phyloP scores from a whole-genome alignment of 106 monocot species.

The Acanthochlamys bracteata region DNA sequence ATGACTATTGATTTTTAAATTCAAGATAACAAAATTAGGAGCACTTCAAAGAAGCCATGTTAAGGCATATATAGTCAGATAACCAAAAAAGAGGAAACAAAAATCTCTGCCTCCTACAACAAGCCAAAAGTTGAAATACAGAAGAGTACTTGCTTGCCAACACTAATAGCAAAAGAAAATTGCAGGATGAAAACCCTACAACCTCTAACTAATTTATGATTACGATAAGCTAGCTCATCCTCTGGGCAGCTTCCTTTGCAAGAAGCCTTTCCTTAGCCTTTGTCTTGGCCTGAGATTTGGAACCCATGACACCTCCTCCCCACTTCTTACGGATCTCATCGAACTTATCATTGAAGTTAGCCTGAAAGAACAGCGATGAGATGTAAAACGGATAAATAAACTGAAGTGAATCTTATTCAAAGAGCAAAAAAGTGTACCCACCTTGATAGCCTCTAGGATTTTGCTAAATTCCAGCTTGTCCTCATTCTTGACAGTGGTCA shows the following conservation, averaged over 20 bases:
- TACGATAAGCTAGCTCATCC: slow-evolving; percentile 53
- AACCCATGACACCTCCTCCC: slow-evolving; percentile 91
- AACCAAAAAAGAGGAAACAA: too few species aligned
- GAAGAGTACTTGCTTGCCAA: too few species aligned
- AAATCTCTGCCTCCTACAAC: too few species aligned
- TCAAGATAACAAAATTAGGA: too few species aligned
- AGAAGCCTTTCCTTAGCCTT: slow-evolving; percentile 65
- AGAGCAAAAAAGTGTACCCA: neutral
- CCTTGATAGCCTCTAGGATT: slow-evolving; percentile 13
- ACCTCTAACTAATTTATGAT: neutral
- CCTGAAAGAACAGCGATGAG: slow-evolving; percentile 21
- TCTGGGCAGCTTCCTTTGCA: slow-evolving; percentile 84
- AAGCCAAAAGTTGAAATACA: too few species aligned
- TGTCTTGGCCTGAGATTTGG: slow-evolving; percentile 81
- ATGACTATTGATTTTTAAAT: too few species aligned
- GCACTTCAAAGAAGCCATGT: too few species aligned
- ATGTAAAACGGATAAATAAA: neutral
- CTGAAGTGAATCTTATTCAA: neutral
- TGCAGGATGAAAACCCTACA: too few species aligned
- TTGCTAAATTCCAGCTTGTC: slow-evolving; percentile 11
- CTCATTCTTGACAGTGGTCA: slow-evolving; percentile 11
- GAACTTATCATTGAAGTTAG: slow-evolving; percentile 88
- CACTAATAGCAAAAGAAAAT: too few species aligned
- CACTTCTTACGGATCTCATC: slow-evolving; percentile 86
- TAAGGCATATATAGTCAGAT: too few species aligned